Evolutionary conservation across 2,329 filamentous ascomycete species (phyloP), one percentile per base, ranked within the genome.

Genomic region (Hymenotorrendiella dingleyae): DNA sequence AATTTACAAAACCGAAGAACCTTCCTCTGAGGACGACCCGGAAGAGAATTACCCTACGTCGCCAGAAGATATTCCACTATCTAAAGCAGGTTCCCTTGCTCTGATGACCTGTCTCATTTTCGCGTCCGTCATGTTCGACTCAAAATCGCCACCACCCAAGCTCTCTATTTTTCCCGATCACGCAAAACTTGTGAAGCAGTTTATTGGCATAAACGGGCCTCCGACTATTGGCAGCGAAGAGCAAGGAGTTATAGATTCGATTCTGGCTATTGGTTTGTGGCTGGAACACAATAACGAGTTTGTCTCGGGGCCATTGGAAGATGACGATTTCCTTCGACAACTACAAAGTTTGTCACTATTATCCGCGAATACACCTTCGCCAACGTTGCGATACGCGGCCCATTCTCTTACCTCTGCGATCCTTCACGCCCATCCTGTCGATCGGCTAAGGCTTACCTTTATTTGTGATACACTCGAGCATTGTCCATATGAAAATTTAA

Each of bases 381-480:
- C 62, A 23, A 54, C 48, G 6, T 44, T 64, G 11, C 60, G 64
- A 16, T 64, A 63, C 41, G 54, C 54, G 6, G 62, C 63, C 7
- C 62, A 66, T 38, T 39, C 53, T n/a, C 51, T 67, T 6, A 60
- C 61, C 17, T 58, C 60, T 7, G 52, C 53, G 4, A 57, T 66
- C 20, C 49, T 67, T 16, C 79, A 82, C 53, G 67, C 74, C 2
- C 72, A 82, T 48, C 77, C 79, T 0, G 70, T 77, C 20, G 75
- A 79, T 46, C 69, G 73, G 3, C 70, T 75, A 54, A 70, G 78
- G 4, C 64, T 84, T 12, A 68, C 71, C 21, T 83, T 84, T 49
- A 68, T 84, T 7, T 74, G 79, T 40, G 80, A 84, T 54, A 68
- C 82, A 10, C 63, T 84, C 10, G 78, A 82, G 60, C 79, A 82